Base-by-base conservation (phyloP, 78 protist genomes). In the Dictyostelium capitatum region DNA sequence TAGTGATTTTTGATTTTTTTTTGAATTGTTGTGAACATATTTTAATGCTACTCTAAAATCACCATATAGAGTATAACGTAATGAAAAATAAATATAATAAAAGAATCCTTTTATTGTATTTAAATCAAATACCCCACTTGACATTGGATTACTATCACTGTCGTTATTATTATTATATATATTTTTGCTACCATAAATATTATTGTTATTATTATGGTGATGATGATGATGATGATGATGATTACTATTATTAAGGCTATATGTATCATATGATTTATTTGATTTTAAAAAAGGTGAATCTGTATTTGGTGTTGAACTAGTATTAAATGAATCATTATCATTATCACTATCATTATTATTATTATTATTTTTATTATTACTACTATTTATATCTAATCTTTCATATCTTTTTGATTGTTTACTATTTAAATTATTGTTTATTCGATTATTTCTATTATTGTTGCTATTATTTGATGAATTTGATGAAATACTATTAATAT, bases 41-140 rank as follows among this genome's bases (percentile, higher is more conserved):
- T 79, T 48, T 20, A 80, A 23, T 5, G 95, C 97, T n/a, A 95
- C 93, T 78, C 82, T 73, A n/a, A 91, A 23, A 50, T 91, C 92
- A 20, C 78, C 69, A 41, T 74, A 32, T 0, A 85, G 23, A 19
- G 92, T 85, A 43, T 85, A 85, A 25, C 89, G 48, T 28, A 82
- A 47, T 15, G 72, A 82, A 17, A 37, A 19, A 41, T 79, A 79
- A 79, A 53, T 19, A 57, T 79, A 79, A 19, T 53, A 15, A 19
- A 79, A 37, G 30, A 57, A 57, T 15, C 84, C 84, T 41, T 57
- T 53, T 15, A 79, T 43, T 0, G 84, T 57, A 43, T 51, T 28
- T 28, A 77, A 28, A 74, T 74, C 50, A 70, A 70, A 70, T 30
- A 28, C 50, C 14, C 78, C 70, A 62, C 70, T 62, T 17, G 70